Percentiles rank a stretch among this genome's conserved stretches.
Evolutionary conservation across 2,329 filamentous ascomycete species (phyloP).

Genomic region (Aspergillus arachidicola): DNA sequence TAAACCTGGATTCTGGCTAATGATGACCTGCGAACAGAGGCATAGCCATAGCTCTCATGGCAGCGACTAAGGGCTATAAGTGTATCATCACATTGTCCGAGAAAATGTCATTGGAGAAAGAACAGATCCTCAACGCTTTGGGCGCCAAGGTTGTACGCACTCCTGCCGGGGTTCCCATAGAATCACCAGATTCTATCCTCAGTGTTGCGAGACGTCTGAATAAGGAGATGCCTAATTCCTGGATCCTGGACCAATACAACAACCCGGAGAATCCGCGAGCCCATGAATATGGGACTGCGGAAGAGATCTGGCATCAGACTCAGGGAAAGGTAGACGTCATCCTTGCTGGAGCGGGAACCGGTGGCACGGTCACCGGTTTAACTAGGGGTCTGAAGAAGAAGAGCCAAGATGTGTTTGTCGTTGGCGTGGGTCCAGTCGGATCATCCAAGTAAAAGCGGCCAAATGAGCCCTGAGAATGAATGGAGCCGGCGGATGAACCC

Average conservation of each 20-base stretch:
- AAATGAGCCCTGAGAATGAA: constrained; percentile 38
- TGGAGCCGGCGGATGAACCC: constrained; percentile 16
- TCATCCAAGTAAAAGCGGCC: constrained; percentile 53
- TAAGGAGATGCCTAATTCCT: constrained; percentile 90
- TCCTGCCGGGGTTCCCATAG: constrained; percentile 85
- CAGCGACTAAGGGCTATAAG: constrained; percentile 87
- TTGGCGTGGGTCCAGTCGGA: constrained; percentile 83
- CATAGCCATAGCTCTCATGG: constrained; percentile 89
- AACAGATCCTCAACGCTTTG: constrained; percentile 82
- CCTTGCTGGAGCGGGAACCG: constrained; percentile 84
- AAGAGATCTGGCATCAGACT: constrained; percentile 89
- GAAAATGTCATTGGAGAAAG: constrained; percentile 95
- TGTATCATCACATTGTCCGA: constrained; percentile 93
- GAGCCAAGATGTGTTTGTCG: constrained; percentile 74
- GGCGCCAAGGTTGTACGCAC: constrained; percentile 92
- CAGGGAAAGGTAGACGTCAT: constrained; percentile 73
- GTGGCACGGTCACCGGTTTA: constrained; percentile 84
- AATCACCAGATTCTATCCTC: constrained; percentile 87
- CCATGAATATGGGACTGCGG: constrained; percentile 84
- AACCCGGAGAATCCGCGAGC: constrained; percentile 84
- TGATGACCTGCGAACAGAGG: constrained; percentile 48
- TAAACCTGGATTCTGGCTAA: not conserved
- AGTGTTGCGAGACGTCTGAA: constrained; percentile 80
- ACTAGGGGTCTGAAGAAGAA: constrained; percentile 79
- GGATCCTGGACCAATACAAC: constrained; percentile 89